phyloP scores from a whole-genome alignment of 352 stramenopile genomes.

The Blastocystis sp. region DNA sequence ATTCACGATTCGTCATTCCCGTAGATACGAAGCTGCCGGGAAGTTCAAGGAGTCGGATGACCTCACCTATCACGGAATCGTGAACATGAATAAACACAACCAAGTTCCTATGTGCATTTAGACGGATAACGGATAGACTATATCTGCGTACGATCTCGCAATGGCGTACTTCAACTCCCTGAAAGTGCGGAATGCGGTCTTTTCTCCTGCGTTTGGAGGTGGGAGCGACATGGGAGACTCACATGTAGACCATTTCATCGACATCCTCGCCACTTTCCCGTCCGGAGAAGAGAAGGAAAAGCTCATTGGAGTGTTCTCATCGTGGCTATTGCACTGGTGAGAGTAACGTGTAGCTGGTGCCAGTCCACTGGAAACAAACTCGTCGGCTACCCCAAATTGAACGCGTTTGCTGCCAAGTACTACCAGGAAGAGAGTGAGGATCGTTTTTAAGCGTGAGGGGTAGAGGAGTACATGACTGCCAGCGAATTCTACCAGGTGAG shows the following conservation, averaged over 20 bases:
- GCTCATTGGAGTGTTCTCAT: slow-evolving; percentile 9
- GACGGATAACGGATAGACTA: slow-evolving; percentile 81
- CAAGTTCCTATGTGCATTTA: slow-evolving; percentile 83
- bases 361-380: slow-evolving; percentile 81
- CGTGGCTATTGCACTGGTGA: slow-evolving; percentile 12
- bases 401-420: slow-evolving; percentile 39
- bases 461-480: slow-evolving; percentile 80
- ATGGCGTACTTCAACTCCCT: slow-evolving; percentile 34
- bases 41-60: slow-evolving; percentile 81
- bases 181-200: slow-evolving; percentile 23
- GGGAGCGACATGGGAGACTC: background rate
- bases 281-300: slow-evolving; percentile 10
- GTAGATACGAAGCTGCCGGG: slow-evolving; percentile 82
- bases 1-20: too few species aligned
- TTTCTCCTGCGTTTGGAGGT: slow-evolving; percentile 60
- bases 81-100: slow-evolving; percentile 81
- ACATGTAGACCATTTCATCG: slow-evolving; percentile 31
- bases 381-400: slow-evolving; percentile 83
- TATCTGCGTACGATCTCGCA: slow-evolving; percentile 80
- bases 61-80: slow-evolving; percentile 80
- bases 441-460: slow-evolving; percentile 79
- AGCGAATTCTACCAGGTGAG: slow-evolving; percentile 84
- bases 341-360: slow-evolving; percentile 79
- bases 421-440: slow-evolving; percentile 58
- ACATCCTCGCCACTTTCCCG: slow-evolving; percentile 24